Conservation (phyloP, 2,329 filamentous ascomycete genomes). For the Zalaria sp. region DNA sequence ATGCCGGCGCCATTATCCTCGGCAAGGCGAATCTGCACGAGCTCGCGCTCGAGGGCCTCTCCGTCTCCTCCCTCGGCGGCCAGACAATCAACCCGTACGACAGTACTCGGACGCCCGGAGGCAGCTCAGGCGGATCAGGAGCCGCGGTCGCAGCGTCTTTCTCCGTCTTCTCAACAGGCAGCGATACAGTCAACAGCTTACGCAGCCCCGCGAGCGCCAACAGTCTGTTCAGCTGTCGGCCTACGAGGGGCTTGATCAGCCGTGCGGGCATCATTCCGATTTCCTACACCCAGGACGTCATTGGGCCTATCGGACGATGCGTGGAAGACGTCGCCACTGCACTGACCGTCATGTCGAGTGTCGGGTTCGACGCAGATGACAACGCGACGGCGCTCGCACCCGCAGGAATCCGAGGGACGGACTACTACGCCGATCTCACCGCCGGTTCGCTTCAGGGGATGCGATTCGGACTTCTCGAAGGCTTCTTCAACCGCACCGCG, state of each 20-base stretch:
- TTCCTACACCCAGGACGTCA: slow-evolving; percentile 17
- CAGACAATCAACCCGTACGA: slow-evolving; percentile 57
- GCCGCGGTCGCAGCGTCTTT: slow-evolving; percentile 45
- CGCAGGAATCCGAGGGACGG: slow-evolving; percentile 21
- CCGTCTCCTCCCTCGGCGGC: slow-evolving; percentile 47
- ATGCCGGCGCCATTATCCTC: slow-evolving; percentile 19
- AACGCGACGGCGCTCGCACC: slow-evolving; percentile 39
- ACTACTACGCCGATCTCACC: slow-evolving; percentile 32
- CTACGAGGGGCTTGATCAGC: slow-evolving; percentile 21
- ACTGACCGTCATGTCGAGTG: slow-evolving; percentile 26
- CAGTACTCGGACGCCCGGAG: slow-evolving; percentile 47
- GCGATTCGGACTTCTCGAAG: slow-evolving; percentile 37
- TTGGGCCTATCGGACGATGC: slow-evolving; percentile 17
- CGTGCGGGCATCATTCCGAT: slow-evolving; percentile 17
- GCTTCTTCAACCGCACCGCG: slow-evolving; percentile 42
- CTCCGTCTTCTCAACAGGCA: slow-evolving; percentile 32
- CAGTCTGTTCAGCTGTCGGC: slow-evolving; percentile 44
- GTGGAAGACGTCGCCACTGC: slow-evolving; percentile 18
- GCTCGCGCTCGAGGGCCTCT: slow-evolving; percentile 48
- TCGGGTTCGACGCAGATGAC: slow-evolving; percentile 37
- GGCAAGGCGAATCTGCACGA: slow-evolving; percentile 38
- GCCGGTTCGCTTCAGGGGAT: slow-evolving; percentile 22
- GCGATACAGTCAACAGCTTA: slow-evolving; percentile 42
- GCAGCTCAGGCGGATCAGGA: slow-evolving; percentile 48
- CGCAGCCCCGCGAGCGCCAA: slow-evolving; percentile 49